These are phyloP conservation scores for Daucus carota DNA, from an alignment of 129 eudicot species.

Conservation along the genomic window DNA sequence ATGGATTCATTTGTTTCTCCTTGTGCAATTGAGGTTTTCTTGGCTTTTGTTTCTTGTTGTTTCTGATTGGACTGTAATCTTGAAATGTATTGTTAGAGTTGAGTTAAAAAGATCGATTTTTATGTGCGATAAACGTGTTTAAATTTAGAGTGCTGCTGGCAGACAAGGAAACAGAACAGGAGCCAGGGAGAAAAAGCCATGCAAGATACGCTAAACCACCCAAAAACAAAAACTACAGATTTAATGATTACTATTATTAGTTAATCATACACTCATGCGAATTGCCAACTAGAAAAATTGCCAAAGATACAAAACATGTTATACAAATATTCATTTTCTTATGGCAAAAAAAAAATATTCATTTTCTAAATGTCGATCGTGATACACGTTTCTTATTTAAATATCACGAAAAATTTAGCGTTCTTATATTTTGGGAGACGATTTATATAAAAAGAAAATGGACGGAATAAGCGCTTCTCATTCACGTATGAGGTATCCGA, in stretches of 20 bases:
- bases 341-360: too few species aligned
- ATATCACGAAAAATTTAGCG: too few species aligned
- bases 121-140: background rate
- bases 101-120: background rate
- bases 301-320: too few species aligned
- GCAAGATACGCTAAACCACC: conserved; percentile 6
- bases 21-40: background rate
- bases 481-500: too few species aligned
- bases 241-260: background rate
- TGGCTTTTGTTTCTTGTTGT: background rate
- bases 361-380: too few species aligned
- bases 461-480: too few species aligned
- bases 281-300: too few species aligned
- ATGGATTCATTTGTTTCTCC: background rate
- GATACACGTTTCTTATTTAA: too few species aligned
- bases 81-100: background rate
- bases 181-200: background rate
- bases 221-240: background rate
- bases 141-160: background rate
- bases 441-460: too few species aligned
- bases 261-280: background rate
- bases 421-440: too few species aligned
- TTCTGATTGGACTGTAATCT: background rate
- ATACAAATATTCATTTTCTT: too few species aligned
- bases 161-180: background rate